Evolutionary conservation across 1,139 yeast genomes (phyloP).

Genomic region (Protomyces pachydermus): DNA sequence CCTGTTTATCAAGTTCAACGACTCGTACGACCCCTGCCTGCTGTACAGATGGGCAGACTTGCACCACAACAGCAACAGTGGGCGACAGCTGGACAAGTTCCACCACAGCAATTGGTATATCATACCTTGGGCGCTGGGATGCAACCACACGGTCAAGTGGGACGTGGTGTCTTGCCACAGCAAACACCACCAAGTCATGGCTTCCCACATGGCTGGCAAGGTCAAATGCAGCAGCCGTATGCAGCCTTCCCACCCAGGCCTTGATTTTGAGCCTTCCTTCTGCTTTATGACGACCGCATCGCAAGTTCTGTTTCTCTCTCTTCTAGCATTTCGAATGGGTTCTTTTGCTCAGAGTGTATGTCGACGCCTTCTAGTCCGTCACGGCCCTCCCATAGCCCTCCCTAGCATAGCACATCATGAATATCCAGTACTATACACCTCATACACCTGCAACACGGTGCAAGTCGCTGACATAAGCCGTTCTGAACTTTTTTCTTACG

Average conservation of each 20-base stretch:
- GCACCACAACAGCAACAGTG: background rate
- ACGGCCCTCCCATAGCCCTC: background rate
- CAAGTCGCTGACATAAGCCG: background rate
- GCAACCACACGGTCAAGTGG: background rate
- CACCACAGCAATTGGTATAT: background rate
- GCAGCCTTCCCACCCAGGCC: too few relatives aligned
- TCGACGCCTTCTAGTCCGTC: too few relatives aligned
- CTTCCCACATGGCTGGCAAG: background rate
- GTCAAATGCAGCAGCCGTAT: background rate
- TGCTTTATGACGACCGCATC: background rate
- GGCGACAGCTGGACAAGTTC: background rate
- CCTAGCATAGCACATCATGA: background rate
- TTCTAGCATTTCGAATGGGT: too few relatives aligned
- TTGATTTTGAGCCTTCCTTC: too few relatives aligned
- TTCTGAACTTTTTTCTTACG: background rate
- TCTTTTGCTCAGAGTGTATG: too few relatives aligned
- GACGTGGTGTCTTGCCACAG: background rate
- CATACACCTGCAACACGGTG: background rate
- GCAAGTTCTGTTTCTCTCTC: background rate
- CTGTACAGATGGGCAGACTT: background rate
- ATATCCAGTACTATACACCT: too few relatives aligned
- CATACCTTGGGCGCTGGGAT: background rate
- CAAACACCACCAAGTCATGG: background rate
- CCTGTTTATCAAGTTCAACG: constrained; percentile 21
- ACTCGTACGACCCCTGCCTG: background rate